Evolutionary conservation across 108 stramenopile genomes (phyloP), one percentile per base, ranked within the genome.

Genomic region (Seminavis robusta): DNA sequence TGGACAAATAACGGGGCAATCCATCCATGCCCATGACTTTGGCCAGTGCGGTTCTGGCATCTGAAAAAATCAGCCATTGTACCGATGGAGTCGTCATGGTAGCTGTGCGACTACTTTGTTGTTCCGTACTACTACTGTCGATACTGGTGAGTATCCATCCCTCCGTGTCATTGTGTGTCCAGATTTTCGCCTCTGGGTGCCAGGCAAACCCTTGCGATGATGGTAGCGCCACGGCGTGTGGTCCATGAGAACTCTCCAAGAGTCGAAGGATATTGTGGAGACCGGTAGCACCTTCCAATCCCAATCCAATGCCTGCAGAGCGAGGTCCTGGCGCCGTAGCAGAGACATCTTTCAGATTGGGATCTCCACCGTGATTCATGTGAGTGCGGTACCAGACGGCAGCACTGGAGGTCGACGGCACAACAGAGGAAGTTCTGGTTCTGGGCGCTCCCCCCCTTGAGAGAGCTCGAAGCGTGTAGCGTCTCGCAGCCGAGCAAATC

Each of bases 211-310:
- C 4, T 20, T 16, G 13, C 56, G 26, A 27, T 65, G 65, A 55
- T 56, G 57, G 16, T 21, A 21, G 24, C 47, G 44, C 17, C 47
- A 65, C 4, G 24, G 30, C 11, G 51, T 45, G 20, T 47, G 44
- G 5, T 27, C 65, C 65, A 50, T 65, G 65, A 24, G 65, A 56
- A 0, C 56, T 57, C 50, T 65, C 65, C 31, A 65, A 31, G 6
- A 65, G 47, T 7, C 65, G 28, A 33, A 65, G 42, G 13, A 65
- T 42, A 44, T 65, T 65, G 7, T 49, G 42, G 2, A 15, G 30
- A 3, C 19, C 42, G 24, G 56, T 44, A 20, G 65, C 48, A 19
- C 45, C 26, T 33, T 56, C 65, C 1, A 65, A 53, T 28, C 65
- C 65, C 39, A 65, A 21, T 30, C 49, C 37, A 2, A 65, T 8